Percentiles rank a stretch among this genome's conserved stretches.
Conservation (phyloP, 2,329 filamentous ascomycete genomes). For the Paraphaeosphaeria minitans region DNA sequence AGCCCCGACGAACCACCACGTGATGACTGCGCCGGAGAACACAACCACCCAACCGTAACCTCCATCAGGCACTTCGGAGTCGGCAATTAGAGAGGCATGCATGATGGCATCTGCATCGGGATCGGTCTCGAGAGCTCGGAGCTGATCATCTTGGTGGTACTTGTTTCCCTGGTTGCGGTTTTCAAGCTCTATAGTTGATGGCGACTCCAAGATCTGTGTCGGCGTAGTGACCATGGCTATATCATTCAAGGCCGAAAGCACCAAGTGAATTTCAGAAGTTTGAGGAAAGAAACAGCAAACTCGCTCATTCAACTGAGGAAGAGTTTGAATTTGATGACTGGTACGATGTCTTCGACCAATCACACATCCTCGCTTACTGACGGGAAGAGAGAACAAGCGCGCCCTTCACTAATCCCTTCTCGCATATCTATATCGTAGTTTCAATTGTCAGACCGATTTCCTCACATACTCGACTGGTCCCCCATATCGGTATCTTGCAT, state of each 20-base stretch:
- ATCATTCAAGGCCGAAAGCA: background rate
- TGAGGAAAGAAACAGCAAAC: background rate
- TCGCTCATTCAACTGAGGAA: background rate
- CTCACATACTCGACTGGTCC: slow-evolving; percentile 27
- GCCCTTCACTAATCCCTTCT: background rate
- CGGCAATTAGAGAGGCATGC: background rate
- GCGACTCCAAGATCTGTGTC: background rate
- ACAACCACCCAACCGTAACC: slow-evolving; percentile 1
- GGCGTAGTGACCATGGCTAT: background rate
- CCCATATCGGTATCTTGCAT: slow-evolving; percentile 46
- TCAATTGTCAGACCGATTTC: background rate
- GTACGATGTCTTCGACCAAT: background rate
- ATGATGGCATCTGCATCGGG: slow-evolving; percentile 1
- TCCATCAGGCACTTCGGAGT: slow-evolving; percentile 1
- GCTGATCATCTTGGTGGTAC: background rate
- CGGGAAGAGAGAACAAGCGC: background rate
- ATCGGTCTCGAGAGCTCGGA: slow-evolving; percentile 2
- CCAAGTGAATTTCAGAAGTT: background rate
- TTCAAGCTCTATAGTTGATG: background rate
- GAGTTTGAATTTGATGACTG: background rate
- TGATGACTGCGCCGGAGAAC: slow-evolving; percentile 1
- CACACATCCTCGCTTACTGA: background rate
- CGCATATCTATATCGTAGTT: background rate
- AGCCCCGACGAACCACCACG: background rate
- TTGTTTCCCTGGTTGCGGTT: background rate